phyloP scores from a whole-genome alignment of 306 rosid species.

The Rosa lucieae region DNA sequence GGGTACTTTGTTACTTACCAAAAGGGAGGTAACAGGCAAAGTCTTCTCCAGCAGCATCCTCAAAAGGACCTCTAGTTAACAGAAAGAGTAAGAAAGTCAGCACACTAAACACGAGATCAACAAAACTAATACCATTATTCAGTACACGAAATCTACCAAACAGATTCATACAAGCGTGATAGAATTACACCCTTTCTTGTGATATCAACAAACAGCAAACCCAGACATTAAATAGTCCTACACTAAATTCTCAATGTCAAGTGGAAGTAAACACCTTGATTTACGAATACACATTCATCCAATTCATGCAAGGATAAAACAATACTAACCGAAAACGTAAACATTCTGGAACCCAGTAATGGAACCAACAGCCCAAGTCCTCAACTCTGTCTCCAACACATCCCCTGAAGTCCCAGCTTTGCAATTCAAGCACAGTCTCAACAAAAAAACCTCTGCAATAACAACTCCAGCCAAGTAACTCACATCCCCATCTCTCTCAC shows the following conservation, averaged over 20 bases:
- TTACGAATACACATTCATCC: neutral
- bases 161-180: neutral
- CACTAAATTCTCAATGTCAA: no score
- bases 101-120: slow-evolving; percentile 22
- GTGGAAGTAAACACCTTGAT: neutral
- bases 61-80: slow-evolving; percentile 52
- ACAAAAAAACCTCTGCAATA: slow-evolving; percentile 50
- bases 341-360: slow-evolving; percentile 55
- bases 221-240: neutral
- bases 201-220: neutral
- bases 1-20: slow-evolving; percentile 42
- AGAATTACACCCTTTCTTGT: neutral
- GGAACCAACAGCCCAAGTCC: slow-evolving; percentile 68
- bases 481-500: slow-evolving; percentile 43
- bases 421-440: slow-evolving; percentile 51
- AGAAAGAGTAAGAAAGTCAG: slow-evolving; percentile 31
- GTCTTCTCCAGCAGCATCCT: slow-evolving; percentile 53
- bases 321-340: slow-evolving; percentile 64
- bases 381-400: slow-evolving; percentile 53
- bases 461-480: slow-evolving; percentile 62
- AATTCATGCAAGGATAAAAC: neutral
- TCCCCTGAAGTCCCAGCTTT: slow-evolving; percentile 25
- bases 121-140: slow-evolving; percentile 18
- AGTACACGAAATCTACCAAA: neutral
- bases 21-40: slow-evolving; percentile 54